phyloP scores from a whole-genome alignment of 2,329 filamentous ascomycete genomes.

The Sporothrix dimorphospora region DNA sequence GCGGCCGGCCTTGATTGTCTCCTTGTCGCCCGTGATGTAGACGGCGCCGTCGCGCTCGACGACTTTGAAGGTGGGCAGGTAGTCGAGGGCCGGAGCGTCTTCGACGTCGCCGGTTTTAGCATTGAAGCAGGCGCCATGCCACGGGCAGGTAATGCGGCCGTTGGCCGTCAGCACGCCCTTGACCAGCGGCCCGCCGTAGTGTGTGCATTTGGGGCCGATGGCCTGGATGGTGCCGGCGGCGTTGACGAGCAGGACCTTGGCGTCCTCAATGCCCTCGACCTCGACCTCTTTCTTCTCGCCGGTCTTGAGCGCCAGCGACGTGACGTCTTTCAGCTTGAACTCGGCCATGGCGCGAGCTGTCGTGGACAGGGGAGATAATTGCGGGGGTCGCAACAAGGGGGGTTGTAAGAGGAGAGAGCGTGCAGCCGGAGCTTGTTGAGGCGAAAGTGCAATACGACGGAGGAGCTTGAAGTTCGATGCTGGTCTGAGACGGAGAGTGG shows the following conservation, averaged over 20 bases:
- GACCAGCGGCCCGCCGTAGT: slow-evolving; percentile 88
- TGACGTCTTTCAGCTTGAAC: slow-evolving; percentile 75
- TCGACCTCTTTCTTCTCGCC: slow-evolving; percentile 88
- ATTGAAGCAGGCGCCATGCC: slow-evolving; percentile 97
- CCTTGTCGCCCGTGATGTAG: slow-evolving; percentile 81
- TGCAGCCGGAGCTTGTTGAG: background rate
- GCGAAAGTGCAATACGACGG: background rate
- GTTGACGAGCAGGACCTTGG: slow-evolving; percentile 85
- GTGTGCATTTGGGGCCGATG: slow-evolving; percentile 76
- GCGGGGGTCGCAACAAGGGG: slow-evolving; percentile 8
- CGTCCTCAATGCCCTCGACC: slow-evolving; percentile 83
- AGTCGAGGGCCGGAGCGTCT: slow-evolving; percentile 87
- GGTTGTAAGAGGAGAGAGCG: slow-evolving; percentile 33
- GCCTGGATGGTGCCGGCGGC: slow-evolving; percentile 76
- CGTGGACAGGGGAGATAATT: slow-evolving; percentile 30
- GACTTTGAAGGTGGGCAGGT: slow-evolving; percentile 81
- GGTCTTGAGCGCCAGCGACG: slow-evolving; percentile 72
- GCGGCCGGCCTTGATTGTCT: slow-evolving; percentile 74
- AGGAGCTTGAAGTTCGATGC: background rate
- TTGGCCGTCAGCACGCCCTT: slow-evolving; percentile 82
- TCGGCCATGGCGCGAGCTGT: slow-evolving; percentile 51
- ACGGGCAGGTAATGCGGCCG: slow-evolving; percentile 87
- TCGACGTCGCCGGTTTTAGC: slow-evolving; percentile 89
- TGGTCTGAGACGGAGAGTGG: slow-evolving; percentile 26
- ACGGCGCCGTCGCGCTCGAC: slow-evolving; percentile 79